A percentile compares a stretch with the other conserved stretches of the same genome.
Conservation (phyloP, 192 early-diverging fungal species). For the Backusella sp. region DNA sequence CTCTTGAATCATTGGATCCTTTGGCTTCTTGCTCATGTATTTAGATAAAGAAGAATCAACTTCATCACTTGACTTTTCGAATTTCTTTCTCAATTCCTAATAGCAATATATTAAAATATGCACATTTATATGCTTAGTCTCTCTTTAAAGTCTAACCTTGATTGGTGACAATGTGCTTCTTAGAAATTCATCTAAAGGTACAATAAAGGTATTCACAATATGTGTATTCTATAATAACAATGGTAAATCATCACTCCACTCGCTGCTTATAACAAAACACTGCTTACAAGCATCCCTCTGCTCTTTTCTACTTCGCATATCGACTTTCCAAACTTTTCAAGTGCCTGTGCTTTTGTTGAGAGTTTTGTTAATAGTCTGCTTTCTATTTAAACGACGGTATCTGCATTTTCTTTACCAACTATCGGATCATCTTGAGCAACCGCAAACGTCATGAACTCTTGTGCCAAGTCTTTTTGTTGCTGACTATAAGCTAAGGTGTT, state of each 20-base stretch:
- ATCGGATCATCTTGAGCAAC: conserved; percentile 51
- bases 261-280: background rate
- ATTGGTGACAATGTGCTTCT: conserved; percentile 51
- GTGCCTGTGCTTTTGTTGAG: conserved; percentile 40
- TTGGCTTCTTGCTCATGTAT: conserved; percentile 61
- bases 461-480: conserved; percentile 52
- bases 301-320: conserved; percentile 56
- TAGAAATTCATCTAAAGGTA: conserved; percentile 63
- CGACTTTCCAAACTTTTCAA: conserved; percentile 52
- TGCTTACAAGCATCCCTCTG: conserved; percentile 49
- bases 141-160: conserved; percentile 41
- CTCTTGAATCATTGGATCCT: conserved; percentile 58
- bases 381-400: background rate
- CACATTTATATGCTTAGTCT: background rate
- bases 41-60: conserved; percentile 54
- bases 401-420: conserved; percentile 31
- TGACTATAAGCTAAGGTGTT: conserved; percentile 43
- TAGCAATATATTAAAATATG: background rate
- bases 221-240: conserved; percentile 52
- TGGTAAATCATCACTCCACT: background rate
- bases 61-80: conserved; percentile 62
- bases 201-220: conserved; percentile 67
- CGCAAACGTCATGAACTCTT: conserved; percentile 51
- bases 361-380: background rate
- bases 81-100: conserved; percentile 58